Conservation (phyloP, 2,329 filamentous ascomycete genomes). For the Fusarium kyushuense region DNA sequence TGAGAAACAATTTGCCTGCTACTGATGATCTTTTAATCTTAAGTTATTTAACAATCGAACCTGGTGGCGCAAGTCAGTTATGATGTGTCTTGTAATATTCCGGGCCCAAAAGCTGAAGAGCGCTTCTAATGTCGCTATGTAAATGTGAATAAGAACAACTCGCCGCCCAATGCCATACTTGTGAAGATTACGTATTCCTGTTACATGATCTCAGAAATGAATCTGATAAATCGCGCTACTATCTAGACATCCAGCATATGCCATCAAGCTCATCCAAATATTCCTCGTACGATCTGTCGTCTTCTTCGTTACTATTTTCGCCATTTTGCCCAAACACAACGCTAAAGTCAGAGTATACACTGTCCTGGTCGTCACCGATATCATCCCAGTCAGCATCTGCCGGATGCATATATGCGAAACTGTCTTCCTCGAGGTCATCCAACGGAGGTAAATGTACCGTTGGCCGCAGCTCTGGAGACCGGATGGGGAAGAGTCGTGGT, state of each 20-base stretch:
- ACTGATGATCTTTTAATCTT: conserved; percentile 8
- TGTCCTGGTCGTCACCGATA: conserved; percentile 58
- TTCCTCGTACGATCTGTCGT: conserved; percentile 64
- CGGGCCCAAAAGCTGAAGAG: conserved; percentile 6
- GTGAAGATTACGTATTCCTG: conserved; percentile 32
- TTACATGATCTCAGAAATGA: conserved; percentile 10
- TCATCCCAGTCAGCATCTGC: conserved; percentile 61
- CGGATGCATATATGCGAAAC: conserved; percentile 61
- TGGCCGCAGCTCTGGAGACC: conserved; percentile 53
- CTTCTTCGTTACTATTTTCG: conserved; percentile 44
- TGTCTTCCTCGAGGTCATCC: conserved; percentile 59
- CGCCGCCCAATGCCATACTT: conserved; percentile 19
- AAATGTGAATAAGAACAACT: conserved; percentile 18
- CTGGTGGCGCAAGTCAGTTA: conserved; percentile 3
- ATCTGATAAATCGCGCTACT: conserved; percentile 14
- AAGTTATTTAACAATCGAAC: neutral
- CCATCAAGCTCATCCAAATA: conserved; percentile 68
- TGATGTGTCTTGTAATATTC: neutral
- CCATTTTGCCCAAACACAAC: conserved; percentile 60
- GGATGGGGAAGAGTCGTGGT: conserved; percentile 49
- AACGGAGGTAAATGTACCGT: conserved; percentile 34
- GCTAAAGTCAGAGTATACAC: conserved; percentile 68
- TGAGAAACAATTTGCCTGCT: conserved; percentile 4
- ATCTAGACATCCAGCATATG: conserved; percentile 60
- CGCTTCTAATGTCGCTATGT: conserved; percentile 16